These are phyloP conservation scores for Penstemon newberryi DNA, from an alignment of 257 asterid genomes.

Conservation along the genomic window DNA sequence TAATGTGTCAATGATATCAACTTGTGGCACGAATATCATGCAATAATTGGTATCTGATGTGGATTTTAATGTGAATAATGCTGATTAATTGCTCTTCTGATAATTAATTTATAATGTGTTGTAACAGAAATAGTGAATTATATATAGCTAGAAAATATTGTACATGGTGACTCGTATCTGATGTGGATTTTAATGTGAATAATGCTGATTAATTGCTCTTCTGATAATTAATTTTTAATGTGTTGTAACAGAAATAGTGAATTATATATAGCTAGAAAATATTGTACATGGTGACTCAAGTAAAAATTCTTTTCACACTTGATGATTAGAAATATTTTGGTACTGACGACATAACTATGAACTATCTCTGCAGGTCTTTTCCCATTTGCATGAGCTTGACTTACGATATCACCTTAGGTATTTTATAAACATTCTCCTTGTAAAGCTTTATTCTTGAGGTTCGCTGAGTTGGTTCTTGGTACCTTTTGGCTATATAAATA, in stretches of 20 bases:
- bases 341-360: not conserved
- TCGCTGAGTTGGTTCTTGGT: constrained; percentile 6
- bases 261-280: too few relatives aligned
- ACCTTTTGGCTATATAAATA: constrained; percentile 6
- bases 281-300: too few relatives aligned
- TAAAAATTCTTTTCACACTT: not conserved
- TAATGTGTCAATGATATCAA: too few relatives aligned
- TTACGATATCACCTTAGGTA: constrained; percentile 93
- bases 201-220: constrained; percentile 15
- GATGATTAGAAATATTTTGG: constrained; percentile 16
- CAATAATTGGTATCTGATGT: too few relatives aligned
- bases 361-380: constrained; percentile 71
- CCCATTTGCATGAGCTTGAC: constrained; percentile 95
- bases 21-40: too few relatives aligned
- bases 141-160: too few relatives aligned
- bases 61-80: not conserved
- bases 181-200: not conserved
- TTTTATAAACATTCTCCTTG: constrained; percentile 19
- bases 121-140: not conserved
- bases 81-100: constrained; percentile 19
- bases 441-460: constrained; percentile 19
- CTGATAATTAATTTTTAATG: constrained; percentile 2
- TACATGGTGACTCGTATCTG: too few relatives aligned
- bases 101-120: constrained; percentile 1
- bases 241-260: too few relatives aligned